A percentile compares a stretch with the other conserved stretches of the same genome.
phyloP scores from a whole-genome alignment of 345 rosid genomes.

The Noccaea caerulescens region DNA sequence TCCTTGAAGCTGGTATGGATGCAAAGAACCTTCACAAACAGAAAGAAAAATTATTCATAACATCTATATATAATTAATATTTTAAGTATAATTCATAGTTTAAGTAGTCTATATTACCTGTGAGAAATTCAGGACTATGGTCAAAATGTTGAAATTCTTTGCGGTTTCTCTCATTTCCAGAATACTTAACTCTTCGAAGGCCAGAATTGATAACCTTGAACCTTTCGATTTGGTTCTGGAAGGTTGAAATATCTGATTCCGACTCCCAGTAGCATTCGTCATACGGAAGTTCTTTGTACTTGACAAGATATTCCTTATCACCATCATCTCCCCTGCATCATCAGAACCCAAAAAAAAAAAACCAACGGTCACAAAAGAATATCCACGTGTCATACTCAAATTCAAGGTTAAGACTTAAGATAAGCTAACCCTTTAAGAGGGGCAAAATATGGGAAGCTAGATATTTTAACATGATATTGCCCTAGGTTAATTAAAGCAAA shows the following conservation, averaged over 20 bases:
- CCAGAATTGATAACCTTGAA: conserved; percentile 61
- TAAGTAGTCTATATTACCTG: conserved; percentile 53
- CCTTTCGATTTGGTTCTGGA: conserved; percentile 73
- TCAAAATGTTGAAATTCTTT: conserved; percentile 68
- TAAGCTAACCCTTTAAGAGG: not conserved
- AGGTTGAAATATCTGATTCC: conserved; percentile 79
- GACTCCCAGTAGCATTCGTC: conserved; percentile 90
- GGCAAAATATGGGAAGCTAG: not conserved
- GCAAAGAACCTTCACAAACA: conserved; percentile 67
- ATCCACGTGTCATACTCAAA: not conserved
- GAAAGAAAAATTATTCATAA: conserved; percentile 28
- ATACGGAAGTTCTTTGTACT: conserved; percentile 76
- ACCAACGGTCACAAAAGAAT: not conserved
- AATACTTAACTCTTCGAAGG: conserved; percentile 55
- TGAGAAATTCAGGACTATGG: conserved; percentile 77
- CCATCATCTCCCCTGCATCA: conserved; percentile 46
- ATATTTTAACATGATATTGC: not conserved
- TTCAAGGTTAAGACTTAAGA: too few relatives aligned
- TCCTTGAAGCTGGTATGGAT: conserved; percentile 90
- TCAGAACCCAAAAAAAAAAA: not conserved
- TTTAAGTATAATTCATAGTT: not conserved
- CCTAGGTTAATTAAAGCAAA: too few relatives aligned
- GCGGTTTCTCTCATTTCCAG: conserved; percentile 49
- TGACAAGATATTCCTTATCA: conserved; percentile 71
- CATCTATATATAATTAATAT: conserved; percentile 13